Conservation (phyloP, 192 early-diverging fungal species). For the Diversispora eburnea region DNA sequence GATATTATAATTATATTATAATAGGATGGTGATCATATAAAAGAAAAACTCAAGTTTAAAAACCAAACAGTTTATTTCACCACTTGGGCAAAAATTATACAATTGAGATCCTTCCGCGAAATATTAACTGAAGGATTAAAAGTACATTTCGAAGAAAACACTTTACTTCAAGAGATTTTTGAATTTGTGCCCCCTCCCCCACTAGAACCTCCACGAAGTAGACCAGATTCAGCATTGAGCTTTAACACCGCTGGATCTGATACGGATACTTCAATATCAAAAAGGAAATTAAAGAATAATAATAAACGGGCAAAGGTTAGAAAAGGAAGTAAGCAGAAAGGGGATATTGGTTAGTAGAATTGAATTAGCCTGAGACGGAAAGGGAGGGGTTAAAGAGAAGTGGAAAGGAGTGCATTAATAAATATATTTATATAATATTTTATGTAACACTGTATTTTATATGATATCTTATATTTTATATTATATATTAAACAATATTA, state of each 20-base stretch:
- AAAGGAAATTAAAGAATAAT: conserved; percentile 1
- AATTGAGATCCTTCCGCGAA: conserved; percentile 16
- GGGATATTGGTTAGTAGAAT: neutral
- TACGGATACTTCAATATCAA: conserved; percentile 12
- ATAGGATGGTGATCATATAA: conserved; percentile 7
- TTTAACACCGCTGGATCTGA: conserved; percentile 26
- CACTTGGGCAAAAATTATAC: conserved; percentile 19
- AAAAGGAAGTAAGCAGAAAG: conserved; percentile 8
- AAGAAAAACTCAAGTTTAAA: conserved; percentile 16
- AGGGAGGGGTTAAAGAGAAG: too few relatives aligned
- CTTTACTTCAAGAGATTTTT: conserved; percentile 13
- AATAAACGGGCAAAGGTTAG: conserved; percentile 8
- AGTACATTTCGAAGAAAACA: conserved; percentile 19
- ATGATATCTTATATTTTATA: too few relatives aligned
- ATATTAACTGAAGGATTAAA: conserved; percentile 16
- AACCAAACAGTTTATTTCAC: conserved; percentile 26
- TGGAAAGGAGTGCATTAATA: too few relatives aligned
- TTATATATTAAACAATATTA: too few relatives aligned
- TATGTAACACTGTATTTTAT: too few relatives aligned
- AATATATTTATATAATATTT: too few relatives aligned
- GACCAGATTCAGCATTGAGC: conserved; percentile 19
- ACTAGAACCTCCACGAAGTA: neutral
- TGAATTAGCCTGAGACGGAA: too few relatives aligned
- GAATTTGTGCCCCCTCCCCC: conserved; percentile 9
- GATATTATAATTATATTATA: neutral